Percentiles rank a stretch among this genome's conserved stretches.
Evolutionary conservation across 2,329 filamentous ascomycete species (phyloP).

Genomic region (Cordyceps farinosa): DNA sequence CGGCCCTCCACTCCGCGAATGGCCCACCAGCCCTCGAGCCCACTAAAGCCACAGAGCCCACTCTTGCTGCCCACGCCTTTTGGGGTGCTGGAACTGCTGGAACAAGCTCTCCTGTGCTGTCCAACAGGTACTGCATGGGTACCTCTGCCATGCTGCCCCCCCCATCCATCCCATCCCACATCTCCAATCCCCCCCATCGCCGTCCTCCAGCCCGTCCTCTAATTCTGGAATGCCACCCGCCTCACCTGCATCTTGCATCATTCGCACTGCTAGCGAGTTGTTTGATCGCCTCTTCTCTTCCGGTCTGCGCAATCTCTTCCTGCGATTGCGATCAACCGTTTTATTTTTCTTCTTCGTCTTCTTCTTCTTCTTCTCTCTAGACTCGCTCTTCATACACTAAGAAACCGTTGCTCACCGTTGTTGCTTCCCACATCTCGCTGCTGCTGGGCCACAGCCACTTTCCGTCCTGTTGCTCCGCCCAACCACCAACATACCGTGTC

Average conservation of each 20-base stretch:
- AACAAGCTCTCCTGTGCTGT: background rate
- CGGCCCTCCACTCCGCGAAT: background rate
- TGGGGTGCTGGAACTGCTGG: background rate
- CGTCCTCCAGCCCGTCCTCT: background rate
- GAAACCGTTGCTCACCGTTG: background rate
- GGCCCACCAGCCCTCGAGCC: background rate
- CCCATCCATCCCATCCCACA: background rate
- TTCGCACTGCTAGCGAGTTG: slow-evolving; percentile 7
- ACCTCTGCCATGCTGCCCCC: background rate
- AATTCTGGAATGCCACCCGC: background rate
- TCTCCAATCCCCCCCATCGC: background rate
- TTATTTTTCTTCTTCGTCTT: background rate
- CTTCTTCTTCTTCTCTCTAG: background rate
- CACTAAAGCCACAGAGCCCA: background rate
- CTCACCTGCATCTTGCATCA: slow-evolving; percentile 10
- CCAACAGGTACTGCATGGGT: slow-evolving; percentile 8
- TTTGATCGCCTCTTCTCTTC: background rate
- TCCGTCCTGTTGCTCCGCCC: background rate
- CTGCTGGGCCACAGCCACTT: background rate
- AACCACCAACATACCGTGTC: background rate
- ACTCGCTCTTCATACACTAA: background rate
- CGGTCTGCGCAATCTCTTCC: background rate
- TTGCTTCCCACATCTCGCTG: background rate
- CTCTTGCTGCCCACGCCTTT: background rate
- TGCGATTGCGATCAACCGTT: background rate